Percentiles rank a stretch among this genome's conserved stretches.
Evolutionary conservation across 306 rosid species (phyloP).

Genomic region (Lupinus albus): DNA sequence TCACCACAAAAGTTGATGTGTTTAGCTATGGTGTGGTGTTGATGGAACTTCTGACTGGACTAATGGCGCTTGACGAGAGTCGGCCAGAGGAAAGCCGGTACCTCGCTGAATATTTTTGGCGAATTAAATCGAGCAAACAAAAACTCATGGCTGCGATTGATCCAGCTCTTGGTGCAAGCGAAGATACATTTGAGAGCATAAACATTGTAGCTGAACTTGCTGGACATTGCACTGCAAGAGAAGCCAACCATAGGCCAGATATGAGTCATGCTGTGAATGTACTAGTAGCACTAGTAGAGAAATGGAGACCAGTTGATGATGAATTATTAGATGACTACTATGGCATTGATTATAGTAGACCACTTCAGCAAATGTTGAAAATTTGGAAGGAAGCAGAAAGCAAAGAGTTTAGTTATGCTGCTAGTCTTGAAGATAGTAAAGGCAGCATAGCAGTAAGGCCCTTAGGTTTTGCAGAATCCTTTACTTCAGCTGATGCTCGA

Average conservation of each 20-base stretch:
- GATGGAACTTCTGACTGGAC: slow-evolving; percentile 80
- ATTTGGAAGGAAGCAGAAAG: slow-evolving; percentile 74
- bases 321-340: slow-evolving; percentile 48
- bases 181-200: slow-evolving; percentile 60
- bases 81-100: slow-evolving; percentile 81
- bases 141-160: slow-evolving; percentile 68
- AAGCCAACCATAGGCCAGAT: slow-evolving; percentile 75
- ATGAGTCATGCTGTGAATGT: slow-evolving; percentile 83
- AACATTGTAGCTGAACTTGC: slow-evolving; percentile 66
- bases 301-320: slow-evolving; percentile 67
- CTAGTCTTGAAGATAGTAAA: slow-evolving; percentile 58
- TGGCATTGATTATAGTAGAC: slow-evolving; percentile 56
- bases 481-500: slow-evolving; percentile 69
- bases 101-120: slow-evolving; percentile 82
- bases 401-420: slow-evolving; percentile 44
- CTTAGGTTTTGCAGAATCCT: slow-evolving; percentile 69
- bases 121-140: slow-evolving; percentile 60
- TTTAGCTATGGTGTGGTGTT: slow-evolving; percentile 82
- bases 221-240: slow-evolving; percentile 84
- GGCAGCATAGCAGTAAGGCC: slow-evolving; percentile 74
- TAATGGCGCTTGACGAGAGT: slow-evolving; percentile 72
- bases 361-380: slow-evolving; percentile 71
- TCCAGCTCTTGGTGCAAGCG: slow-evolving; percentile 53
- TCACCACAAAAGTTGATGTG: slow-evolving; percentile 82
- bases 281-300: slow-evolving; percentile 57